These are phyloP conservation scores for Eucalyptus polybractea DNA, from an alignment of 345 rosid genomes.

Conservation along the genomic window DNA sequence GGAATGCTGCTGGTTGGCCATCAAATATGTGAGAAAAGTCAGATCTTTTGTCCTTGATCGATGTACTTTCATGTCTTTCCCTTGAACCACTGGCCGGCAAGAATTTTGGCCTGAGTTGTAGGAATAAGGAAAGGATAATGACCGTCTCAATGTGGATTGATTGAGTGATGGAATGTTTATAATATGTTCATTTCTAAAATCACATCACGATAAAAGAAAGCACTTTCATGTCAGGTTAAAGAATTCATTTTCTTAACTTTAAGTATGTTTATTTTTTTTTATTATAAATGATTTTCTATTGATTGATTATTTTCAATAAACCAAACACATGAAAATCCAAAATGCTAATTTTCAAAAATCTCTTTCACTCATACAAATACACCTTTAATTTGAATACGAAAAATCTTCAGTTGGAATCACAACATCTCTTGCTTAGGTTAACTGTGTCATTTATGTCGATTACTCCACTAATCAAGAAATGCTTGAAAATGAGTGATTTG, in stretches of 20 bases:
- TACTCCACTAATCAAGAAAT: background rate
- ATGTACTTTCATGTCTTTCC: background rate
- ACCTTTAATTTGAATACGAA: background rate
- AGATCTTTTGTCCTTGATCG: background rate
- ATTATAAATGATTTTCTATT: background rate
- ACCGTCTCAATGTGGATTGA: background rate
- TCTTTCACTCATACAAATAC: background rate
- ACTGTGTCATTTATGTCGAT: background rate
- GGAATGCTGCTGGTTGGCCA: background rate
- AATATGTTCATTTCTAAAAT: background rate
- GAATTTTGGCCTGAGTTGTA: background rate
- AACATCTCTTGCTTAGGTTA: background rate
- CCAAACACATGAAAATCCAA: background rate
- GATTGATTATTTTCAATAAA: background rate
- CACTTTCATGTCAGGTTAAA: background rate
- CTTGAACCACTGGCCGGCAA: background rate
- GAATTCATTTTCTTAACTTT: background rate
- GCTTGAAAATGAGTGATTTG: background rate
- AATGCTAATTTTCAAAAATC: accelerated
- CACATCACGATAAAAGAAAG: background rate
- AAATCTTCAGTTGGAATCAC: background rate
- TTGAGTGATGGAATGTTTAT: background rate
- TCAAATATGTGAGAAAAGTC: background rate
- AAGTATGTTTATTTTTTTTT: background rate
- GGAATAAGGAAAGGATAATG: background rate